phyloP scores from a whole-genome alignment of 2,329 filamentous ascomycete species.

The Neocucurbitaria cava region DNA sequence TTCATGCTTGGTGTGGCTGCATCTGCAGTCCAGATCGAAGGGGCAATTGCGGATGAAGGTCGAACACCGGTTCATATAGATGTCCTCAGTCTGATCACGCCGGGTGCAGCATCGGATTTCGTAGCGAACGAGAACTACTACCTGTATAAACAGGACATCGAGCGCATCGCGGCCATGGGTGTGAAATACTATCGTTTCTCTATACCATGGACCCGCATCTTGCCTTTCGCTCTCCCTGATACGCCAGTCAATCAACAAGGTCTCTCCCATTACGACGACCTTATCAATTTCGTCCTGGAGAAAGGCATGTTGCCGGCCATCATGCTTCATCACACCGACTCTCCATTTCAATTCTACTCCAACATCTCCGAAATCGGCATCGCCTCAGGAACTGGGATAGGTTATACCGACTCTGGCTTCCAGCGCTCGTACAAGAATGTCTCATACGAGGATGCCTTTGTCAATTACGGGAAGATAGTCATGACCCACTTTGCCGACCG shows the following conservation, averaged over 20 bases:
- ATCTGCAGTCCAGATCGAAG: conserved; percentile 38
- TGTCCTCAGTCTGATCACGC: conserved; percentile 13
- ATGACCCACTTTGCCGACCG: conserved; percentile 61
- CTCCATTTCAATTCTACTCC: conserved; percentile 53
- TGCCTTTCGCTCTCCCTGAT: conserved; percentile 59
- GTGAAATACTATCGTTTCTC: conserved; percentile 61
- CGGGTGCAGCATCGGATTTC: conserved; percentile 19
- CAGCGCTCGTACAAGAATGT: conserved; percentile 50
- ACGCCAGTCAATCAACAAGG: conserved; percentile 61
- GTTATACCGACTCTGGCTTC: conserved; percentile 45
- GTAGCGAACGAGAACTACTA: conserved; percentile 61
- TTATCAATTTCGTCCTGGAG: conserved; percentile 59
- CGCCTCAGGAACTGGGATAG: conserved; percentile 32
- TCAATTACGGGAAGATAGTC: conserved; percentile 61
- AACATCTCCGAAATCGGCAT: conserved; percentile 37
- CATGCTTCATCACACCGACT: conserved; percentile 60
- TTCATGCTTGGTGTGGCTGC: conserved; percentile 49
- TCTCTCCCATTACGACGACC: conserved; percentile 62
- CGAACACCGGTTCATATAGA: conserved; percentile 33
- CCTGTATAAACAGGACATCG: conserved; percentile 64
- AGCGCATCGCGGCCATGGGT: conserved; percentile 60
- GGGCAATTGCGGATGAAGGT: conserved; percentile 41
- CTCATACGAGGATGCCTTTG: conserved; percentile 59
- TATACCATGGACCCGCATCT: conserved; percentile 60
- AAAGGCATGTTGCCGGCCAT: conserved; percentile 59